Evolutionary conservation across 1,139 yeast species (phyloP), one percentile per base, ranked within the genome.

Genomic region (Hyphopichia fennica): DNA sequence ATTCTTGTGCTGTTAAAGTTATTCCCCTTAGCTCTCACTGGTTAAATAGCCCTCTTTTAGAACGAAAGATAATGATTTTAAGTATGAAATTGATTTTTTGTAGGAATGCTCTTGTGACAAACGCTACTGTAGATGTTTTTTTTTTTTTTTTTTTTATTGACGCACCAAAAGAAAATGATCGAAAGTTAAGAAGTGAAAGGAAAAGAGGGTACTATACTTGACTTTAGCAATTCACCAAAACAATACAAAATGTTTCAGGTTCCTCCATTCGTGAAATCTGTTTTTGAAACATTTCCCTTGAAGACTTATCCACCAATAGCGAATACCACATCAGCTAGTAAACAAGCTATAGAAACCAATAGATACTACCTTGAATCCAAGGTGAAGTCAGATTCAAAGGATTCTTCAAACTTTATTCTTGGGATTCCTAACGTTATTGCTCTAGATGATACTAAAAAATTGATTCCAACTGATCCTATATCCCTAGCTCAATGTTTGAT

Each of bases 271-370:
- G 53, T 80, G 4, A 67, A 69, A 46, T 49, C 53, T 33, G 51
- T 79, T 4, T 80, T 81, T 48, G 80, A 78, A 41, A 50, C 64
- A 4, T 79, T 81, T 46, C 86, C 86, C 0, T 44, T 79, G 28
- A 47, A 45, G 18, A 60, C 65, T 10, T 60, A 69, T 39, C 69
- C 76, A 0, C 55, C 73, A 1, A 60, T 58, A 0, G 42, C 54
- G 1, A 50, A 47, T 29, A 42, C 53, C 8, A 53, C 65, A n/a
- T 40, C 56, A 13, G 51, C 46, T n/a, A 48, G 49, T 14, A 37
- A 45, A 4, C 36, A 46, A 11, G 41, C 35, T 2, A 44, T 53
- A 14, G 54, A 54, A 28, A 25, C 44, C 2, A 41, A 45, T 23
- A 52, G 45, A 34, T 50, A 41, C 44, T 52, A 52, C 42, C 58